Conservation (phyloP, 371 early-diverging fungal genomes). For the Mucor irregularis region DNA sequence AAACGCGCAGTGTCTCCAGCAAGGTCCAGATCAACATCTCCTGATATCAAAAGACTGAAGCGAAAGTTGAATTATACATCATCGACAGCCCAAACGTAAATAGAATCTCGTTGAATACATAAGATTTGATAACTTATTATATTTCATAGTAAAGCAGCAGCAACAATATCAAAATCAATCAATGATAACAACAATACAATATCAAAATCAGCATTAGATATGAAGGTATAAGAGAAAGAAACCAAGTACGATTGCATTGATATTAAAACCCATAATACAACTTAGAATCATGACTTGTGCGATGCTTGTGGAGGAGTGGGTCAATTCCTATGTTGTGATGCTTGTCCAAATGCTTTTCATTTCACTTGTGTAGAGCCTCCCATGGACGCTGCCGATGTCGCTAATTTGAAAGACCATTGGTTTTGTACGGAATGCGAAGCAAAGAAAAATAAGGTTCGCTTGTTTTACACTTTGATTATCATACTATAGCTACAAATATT, state of each 20-base stretch:
- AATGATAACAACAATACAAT: neutral
- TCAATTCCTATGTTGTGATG: constrained; percentile 73
- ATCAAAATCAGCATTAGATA: neutral
- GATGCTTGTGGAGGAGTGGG: constrained; percentile 67
- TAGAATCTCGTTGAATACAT: neutral
- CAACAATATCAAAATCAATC: no score
- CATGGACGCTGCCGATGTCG: constrained; percentile 52
- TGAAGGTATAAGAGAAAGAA: neutral
- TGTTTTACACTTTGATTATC: no score
- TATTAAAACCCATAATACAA: neutral
- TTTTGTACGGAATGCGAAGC: constrained; percentile 64
- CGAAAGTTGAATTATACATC: neutral
- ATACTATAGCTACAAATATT: no score
- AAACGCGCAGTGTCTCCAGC: neutral
- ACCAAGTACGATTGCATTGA: neutral
- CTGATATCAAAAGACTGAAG: neutral
- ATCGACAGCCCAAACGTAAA: neutral
- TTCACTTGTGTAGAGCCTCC: constrained; percentile 76
- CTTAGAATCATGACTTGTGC: constrained; percentile 65
- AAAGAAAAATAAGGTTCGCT: constrained; percentile 34
- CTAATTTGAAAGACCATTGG: constrained; percentile 59
- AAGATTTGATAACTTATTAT: no score
- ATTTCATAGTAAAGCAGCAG: no score
- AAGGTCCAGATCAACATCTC: neutral
- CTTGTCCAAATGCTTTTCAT: constrained; percentile 75